Evolutionary conservation across 1,139 yeast species (phyloP).

Genomic region (Suhomyces wounanorum): DNA sequence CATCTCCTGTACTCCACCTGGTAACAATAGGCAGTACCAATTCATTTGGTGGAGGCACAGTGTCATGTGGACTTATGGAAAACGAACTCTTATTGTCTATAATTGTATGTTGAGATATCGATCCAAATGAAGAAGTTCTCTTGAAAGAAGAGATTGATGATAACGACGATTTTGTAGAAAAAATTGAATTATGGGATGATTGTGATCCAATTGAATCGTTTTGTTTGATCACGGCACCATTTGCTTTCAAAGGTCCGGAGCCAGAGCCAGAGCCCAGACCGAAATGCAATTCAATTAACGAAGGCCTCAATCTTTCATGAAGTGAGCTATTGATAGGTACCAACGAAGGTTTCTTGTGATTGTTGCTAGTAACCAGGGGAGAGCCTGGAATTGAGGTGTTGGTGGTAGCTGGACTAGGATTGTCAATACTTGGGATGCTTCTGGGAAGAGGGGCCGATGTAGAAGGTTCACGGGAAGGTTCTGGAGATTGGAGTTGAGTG

Average conservation of each 20-base stretch:
- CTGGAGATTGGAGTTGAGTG: conserved; percentile 14
- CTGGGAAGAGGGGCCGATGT: conserved; percentile 12
- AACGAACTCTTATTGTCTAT: conserved; percentile 22
- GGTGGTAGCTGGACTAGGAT: background rate
- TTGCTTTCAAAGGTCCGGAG: conserved; percentile 1
- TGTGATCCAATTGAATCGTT: conserved; percentile 33
- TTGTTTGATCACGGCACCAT: conserved; percentile 7
- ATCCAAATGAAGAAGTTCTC: conserved; percentile 28
- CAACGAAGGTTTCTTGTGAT: conserved; percentile 23
- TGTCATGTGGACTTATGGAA: conserved; percentile 32
- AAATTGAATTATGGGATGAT: conserved; percentile 36
- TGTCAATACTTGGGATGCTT: conserved; percentile 1
- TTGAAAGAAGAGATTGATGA: conserved; percentile 34
- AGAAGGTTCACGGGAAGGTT: conserved; percentile 9
- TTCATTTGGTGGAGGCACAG: conserved; percentile 8
- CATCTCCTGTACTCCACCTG: conserved; percentile 8
- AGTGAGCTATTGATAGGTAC: conserved; percentile 21
- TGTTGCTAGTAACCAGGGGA: conserved; percentile 3
- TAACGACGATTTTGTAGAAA: conserved; percentile 27
- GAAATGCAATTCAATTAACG: conserved; percentile 42
- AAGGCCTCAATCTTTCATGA: conserved; percentile 42
- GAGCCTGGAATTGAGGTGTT: conserved; percentile 9
- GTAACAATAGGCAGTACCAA: conserved; percentile 8
- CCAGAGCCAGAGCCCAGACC: conserved; percentile 14
- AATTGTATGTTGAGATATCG: conserved; percentile 20